Evolutionary conservation across 371 early-diverging fungal genomes (phyloP), one percentile per base, ranked within the genome.

Genomic region (Mucor plumbeus): DNA sequence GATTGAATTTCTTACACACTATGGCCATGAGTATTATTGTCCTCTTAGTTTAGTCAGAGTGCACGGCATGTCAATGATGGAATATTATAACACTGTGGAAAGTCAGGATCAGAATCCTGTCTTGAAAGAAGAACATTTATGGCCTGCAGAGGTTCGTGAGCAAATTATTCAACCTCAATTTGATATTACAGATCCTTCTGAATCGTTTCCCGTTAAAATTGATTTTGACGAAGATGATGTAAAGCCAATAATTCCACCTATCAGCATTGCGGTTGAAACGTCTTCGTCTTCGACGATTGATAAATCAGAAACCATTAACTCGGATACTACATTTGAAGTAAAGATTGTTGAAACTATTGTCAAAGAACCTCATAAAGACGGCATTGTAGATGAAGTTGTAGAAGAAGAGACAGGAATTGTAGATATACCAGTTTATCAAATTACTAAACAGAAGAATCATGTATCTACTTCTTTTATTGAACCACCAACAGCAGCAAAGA

Each of bases 11-110:
- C 40, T 92, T 35, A 87, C 88, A 7, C 95, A 97, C 68, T 96
- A 96, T 74, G 97, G 98, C 19, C 76, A 82, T 47, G 96, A 99
- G 74, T 94, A 88, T 67, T 97, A 95, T 73, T 99, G 99, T 75
- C 98, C 98, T 7, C 66, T 99, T 5, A 94, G 91, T 48, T 75
- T 94, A 34, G 74, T 99, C 40, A 85, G 90, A 21, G 97, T 97
- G 0, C 93, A 93, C 73, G 98, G 99, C 2, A 91, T 90, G 48
- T 92, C 96, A 0, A 94, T 95, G 85, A 87, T 96, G 85, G 97
- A 97, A 70, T 92, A 93, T 50, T 90, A 88, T 61, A 88, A 90
- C 57, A 80, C 83, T 26, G 88, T 90, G 39, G 88, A 91, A 61
- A 83, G 88, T 63, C 70, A 70, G 26, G 79, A 77, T 39, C 77